Conservation (phyloP, 306 rosid genomes). For the Ceratonia siliqua region DNA sequence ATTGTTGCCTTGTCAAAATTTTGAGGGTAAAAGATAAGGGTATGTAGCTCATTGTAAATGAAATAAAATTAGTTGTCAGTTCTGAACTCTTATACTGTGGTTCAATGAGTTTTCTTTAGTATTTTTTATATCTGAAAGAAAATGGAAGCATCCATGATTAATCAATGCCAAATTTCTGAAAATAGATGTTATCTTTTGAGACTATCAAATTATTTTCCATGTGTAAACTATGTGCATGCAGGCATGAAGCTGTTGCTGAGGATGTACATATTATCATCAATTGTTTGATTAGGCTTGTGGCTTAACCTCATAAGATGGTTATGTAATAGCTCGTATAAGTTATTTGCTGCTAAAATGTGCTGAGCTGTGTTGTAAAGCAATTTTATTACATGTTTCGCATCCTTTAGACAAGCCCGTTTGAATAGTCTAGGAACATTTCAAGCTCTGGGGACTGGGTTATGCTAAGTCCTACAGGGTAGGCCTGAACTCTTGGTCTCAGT, state of each 20-base stretch:
- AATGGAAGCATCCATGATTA: not conserved
- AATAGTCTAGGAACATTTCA: constrained; percentile 18
- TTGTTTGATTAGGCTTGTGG: constrained; percentile 60
- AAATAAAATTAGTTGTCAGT: not conserved
- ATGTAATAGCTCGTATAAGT: constrained; percentile 28
- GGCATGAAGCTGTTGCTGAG: constrained; percentile 73
- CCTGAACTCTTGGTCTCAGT: constrained; percentile 2
- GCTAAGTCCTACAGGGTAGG: not conserved
- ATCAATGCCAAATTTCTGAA: not conserved
- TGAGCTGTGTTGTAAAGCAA: constrained; percentile 28
- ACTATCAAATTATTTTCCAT: constrained; percentile 16
- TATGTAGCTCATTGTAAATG: not conserved
- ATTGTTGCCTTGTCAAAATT: not conserved
- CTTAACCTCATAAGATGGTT: constrained; percentile 86
- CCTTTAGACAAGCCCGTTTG: not conserved
- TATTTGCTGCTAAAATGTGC: constrained; percentile 24
- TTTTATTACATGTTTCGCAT: not conserved
- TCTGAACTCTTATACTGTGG: constrained; percentile 10
- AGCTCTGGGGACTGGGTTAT: constrained; percentile 1
- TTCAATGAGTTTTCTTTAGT: constrained; percentile 23
- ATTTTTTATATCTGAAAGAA: constrained; percentile 18
- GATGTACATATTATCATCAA: constrained; percentile 64
- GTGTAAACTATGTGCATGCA: constrained; percentile 42
- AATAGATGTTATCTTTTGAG: not conserved
- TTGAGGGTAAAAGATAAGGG: constrained; percentile 7